A percentile compares a stretch with the other conserved stretches of the same genome.
These are phyloP conservation scores for Aphanocladium album DNA, from an alignment of 2,329 filamentous ascomycete genomes.

Conservation along the genomic window DNA sequence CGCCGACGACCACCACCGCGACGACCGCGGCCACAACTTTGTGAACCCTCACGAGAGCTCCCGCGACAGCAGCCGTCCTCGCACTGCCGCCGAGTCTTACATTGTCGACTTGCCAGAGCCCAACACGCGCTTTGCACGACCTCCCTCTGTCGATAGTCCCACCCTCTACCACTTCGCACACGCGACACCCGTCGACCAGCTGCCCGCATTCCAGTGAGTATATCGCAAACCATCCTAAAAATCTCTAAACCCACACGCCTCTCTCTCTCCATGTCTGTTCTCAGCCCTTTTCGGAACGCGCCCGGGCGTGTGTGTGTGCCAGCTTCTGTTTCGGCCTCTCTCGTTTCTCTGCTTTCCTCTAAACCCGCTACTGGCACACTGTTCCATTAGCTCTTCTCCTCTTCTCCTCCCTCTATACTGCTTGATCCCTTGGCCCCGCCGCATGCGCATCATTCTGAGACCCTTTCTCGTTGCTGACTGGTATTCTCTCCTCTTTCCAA, in stretches of 20 bases:
- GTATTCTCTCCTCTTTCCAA: constrained; percentile 21
- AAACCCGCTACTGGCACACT: background rate
- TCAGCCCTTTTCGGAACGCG: background rate
- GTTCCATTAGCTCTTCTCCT: background rate
- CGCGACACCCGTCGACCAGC: constrained; percentile 18
- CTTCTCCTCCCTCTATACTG: background rate
- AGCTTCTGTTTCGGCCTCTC: background rate
- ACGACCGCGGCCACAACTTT: background rate
- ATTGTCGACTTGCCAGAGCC: constrained; percentile 40
- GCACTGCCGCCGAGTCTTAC: constrained; percentile 22
- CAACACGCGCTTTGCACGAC: constrained; percentile 50
- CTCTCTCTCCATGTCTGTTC: background rate
- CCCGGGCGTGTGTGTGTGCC: background rate
- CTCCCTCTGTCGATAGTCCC: constrained; percentile 54
- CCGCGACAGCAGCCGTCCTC: background rate
- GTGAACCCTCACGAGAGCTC: background rate
- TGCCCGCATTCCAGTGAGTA: constrained; percentile 12
- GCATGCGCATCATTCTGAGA: background rate
- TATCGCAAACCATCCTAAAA: background rate
- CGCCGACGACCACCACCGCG: background rate
- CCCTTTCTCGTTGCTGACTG: constrained; percentile 22
- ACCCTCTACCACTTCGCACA: constrained; percentile 54
- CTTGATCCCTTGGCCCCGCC: background rate
- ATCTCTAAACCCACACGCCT: background rate
- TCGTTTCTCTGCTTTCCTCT: background rate